Percentiles rank a stretch among this genome's conserved stretches.
Evolutionary conservation across 192 early-diverging fungal genomes (phyloP).

Genomic region (Coemansia aciculifera): DNA sequence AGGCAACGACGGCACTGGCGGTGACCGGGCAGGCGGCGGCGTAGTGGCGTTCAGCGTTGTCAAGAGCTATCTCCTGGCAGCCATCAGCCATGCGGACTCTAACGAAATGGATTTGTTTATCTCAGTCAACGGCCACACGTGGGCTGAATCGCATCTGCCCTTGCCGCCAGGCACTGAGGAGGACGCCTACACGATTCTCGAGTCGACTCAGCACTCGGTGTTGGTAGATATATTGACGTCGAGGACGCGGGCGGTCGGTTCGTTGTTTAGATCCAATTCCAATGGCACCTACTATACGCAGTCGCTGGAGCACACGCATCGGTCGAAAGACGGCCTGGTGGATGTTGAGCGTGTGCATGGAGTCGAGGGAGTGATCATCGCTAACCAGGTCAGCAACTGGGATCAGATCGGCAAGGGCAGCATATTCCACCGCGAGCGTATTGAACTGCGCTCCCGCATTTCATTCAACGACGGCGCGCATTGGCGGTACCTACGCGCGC

Average conservation of each 20-base stretch:
- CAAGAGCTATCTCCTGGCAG: conserved; percentile 71
- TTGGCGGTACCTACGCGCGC: conserved; percentile 74
- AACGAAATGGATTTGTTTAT: conserved; percentile 66
- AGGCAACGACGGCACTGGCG: conserved; percentile 52
- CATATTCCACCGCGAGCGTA: conserved; percentile 40
- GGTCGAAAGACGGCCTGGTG: conserved; percentile 69
- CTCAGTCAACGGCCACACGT: conserved; percentile 65
- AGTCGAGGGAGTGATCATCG: conserved; percentile 77
- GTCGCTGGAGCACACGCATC: conserved; percentile 79
- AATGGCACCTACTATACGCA: conserved; percentile 85
- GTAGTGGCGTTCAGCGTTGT: conserved; percentile 73
- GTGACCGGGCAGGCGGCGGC: conserved; percentile 60
- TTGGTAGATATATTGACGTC: conserved; percentile 70
- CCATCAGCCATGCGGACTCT: conserved; percentile 58
- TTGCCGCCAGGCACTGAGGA: conserved; percentile 52
- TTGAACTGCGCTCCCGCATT: conserved; percentile 70
- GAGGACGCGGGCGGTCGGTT: conserved; percentile 57
- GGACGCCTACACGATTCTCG: conserved; percentile 82
- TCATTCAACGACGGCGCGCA: conserved; percentile 84
- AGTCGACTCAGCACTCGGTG: conserved; percentile 73
- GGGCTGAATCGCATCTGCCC: conserved; percentile 67
- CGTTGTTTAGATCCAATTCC: conserved; percentile 82
- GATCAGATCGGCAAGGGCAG: conserved; percentile 51
- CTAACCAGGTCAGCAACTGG: conserved; percentile 85
- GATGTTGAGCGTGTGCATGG: conserved; percentile 90